A percentile compares a stretch with the other conserved stretches of the same genome.
Evolutionary conservation across 2,329 filamentous ascomycete species (phyloP).

Genomic region (Aspergillus glaucus): DNA sequence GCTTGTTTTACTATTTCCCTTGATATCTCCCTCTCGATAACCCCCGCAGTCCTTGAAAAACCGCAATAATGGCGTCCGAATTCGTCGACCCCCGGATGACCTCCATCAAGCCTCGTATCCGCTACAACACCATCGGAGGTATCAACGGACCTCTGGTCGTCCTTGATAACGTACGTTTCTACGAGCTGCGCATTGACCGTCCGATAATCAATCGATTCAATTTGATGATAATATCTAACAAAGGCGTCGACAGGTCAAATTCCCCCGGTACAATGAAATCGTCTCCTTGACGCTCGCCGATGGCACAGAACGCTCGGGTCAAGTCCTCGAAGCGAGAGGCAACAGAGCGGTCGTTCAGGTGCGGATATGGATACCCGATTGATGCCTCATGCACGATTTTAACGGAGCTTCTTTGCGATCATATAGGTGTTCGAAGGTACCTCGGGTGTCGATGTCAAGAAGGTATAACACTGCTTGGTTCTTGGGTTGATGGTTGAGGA

Average conservation of each 20-base stretch:
- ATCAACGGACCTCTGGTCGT: constrained; percentile 98
- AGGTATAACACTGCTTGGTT: constrained; percentile 49
- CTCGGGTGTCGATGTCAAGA: constrained; percentile 96
- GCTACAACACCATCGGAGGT: constrained; percentile 97
- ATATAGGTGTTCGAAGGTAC: constrained; percentile 92
- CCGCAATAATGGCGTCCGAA: constrained; percentile 32
- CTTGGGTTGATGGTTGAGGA: background rate
- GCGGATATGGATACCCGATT: constrained; percentile 24
- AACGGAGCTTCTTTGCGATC: constrained; percentile 10
- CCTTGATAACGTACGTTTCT: constrained; percentile 76
- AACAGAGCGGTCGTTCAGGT: constrained; percentile 94
- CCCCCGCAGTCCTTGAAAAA: background rate
- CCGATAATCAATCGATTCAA: too few relatives aligned
- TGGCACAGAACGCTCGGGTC: constrained; percentile 86
- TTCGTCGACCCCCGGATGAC: constrained; percentile 43
- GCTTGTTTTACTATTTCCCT: constrained; percentile 8
- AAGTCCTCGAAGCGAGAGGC: constrained; percentile 95
- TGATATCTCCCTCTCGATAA: constrained; percentile 10
- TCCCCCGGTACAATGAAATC: constrained; percentile 95
- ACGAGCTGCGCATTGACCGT: background rate
- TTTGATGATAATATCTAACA: too few relatives aligned
- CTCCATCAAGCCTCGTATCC: constrained; percentile 63
- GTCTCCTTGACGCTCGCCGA: constrained; percentile 92
- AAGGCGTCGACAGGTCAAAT: constrained; percentile 68
- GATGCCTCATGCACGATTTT: constrained; percentile 10